Evolutionary conservation across 495 filamentous ascomycete species (phyloP).

Genomic region (Penicillium psychrofluorescens): DNA sequence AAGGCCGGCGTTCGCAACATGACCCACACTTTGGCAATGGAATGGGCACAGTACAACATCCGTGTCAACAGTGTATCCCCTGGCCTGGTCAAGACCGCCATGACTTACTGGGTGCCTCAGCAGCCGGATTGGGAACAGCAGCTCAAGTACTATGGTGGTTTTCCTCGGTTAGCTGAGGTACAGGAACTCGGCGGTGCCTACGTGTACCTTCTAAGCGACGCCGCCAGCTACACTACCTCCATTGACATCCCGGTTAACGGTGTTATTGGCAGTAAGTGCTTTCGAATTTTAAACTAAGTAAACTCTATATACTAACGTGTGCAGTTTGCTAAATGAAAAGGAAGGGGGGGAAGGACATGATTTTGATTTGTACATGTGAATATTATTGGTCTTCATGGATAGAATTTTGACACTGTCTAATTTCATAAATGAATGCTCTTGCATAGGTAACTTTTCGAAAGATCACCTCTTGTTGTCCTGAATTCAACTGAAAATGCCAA

Average conservation of each 20-base stretch:
- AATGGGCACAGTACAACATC: conserved; percentile 41
- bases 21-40: conserved; percentile 39
- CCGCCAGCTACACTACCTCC: conserved; percentile 33
- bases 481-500: not conserved
- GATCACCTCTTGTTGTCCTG: not conserved
- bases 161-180: conserved; percentile 28
- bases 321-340: conserved; percentile 6
- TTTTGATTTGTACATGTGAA: not conserved
- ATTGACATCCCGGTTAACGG: conserved; percentile 35
- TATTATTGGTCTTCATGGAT: not conserved
- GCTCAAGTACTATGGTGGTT: conserved; percentile 40
- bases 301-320: not conserved
- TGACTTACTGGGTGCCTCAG: conserved; percentile 33
- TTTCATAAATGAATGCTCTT: not conserved
- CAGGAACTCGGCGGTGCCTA: conserved; percentile 36
- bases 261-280: conserved; percentile 23
- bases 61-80: conserved; percentile 35
- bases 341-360: not conserved
- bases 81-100: conserved; percentile 30
- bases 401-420: not conserved
- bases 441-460: not conserved
- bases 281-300: not conserved
- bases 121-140: conserved; percentile 34
- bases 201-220: conserved; percentile 35
- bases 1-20: conserved; percentile 26